phyloP scores from a whole-genome alignment of 2,329 filamentous ascomycete species.

The Fusarium nanum region DNA sequence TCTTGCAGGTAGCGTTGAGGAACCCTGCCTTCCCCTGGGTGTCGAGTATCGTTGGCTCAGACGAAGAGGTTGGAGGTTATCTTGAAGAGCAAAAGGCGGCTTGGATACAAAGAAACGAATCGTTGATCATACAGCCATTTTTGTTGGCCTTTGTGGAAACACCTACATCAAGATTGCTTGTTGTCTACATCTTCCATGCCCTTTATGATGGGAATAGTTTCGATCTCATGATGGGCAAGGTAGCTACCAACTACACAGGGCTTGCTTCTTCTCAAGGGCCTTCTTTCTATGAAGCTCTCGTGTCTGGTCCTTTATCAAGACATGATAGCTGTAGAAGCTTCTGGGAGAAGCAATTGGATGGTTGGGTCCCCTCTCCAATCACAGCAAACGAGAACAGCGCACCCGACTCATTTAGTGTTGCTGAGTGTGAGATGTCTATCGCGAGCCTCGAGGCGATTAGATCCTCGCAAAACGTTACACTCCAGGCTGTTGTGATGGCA shows the following conservation, averaged over 20 bases:
- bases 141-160: conserved; percentile 54
- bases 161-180: conserved; percentile 61
- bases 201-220: conserved; percentile 89
- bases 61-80: conserved; percentile 49
- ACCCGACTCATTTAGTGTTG: conserved; percentile 5
- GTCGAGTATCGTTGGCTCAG: conserved; percentile 46
- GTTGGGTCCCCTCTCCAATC: conserved; percentile 41
- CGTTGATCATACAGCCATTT: conserved; percentile 30
- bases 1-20: conserved; percentile 76
- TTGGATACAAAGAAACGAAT: conserved; percentile 67
- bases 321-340: conserved; percentile 63
- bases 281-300: conserved; percentile 73
- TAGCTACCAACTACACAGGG: conserved; percentile 53
- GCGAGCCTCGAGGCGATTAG: conserved; percentile 63
- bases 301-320: conserved; percentile 73
- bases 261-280: conserved; percentile 54
- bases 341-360: conserved; percentile 71
- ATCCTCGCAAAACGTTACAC: conserved; percentile 73
- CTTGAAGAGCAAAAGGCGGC: conserved; percentile 52
- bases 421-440: conserved; percentile 51
- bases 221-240: conserved; percentile 70
- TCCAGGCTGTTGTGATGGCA: conserved; percentile 83
- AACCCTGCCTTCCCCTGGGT: conserved; percentile 58
- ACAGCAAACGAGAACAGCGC: conserved; percentile 12
- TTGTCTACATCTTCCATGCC: conserved; percentile 82